Base-by-base conservation (phyloP, 306 rosid genomes). In the Prunus padus region DNA sequence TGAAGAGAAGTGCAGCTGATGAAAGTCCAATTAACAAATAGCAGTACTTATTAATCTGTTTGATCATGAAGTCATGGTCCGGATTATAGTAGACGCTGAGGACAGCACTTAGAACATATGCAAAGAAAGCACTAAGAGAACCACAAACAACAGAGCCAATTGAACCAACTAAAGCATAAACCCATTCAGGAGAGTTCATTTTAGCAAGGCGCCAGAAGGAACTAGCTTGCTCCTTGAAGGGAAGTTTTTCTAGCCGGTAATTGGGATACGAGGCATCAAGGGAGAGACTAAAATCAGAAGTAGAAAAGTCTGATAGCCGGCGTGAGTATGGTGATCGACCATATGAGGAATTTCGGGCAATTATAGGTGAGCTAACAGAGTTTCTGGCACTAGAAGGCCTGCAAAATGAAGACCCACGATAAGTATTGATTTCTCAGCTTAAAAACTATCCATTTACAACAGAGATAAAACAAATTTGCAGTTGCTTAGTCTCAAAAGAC, bases 341-440 rank as follows among this genome's bases (percentile, higher is more conserved):
- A 67, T 95, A 95, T 64, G 98, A 95, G 77, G 98, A 95, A 81
- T 95, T 95, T 60, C 98, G 84, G 46, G 98, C 87, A 77, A 95
- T 92, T 83, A 95, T 95, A 3, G 98, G 98, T 14, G 98, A 95
- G 92, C 98, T 92, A 47, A 95, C 97, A 3, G 99, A 95, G 96
- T 95, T 95, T 76, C 98, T 92, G 25, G 98, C 98, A 86, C 97
- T 95, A 52, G 98, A 95, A 78, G 98, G 97, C 89, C 98, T 94
- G 86, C 49, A 87, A 66, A 79, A 67, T 71, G 57, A 59, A 86
- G 60, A 74, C 30, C 56, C 62, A 52, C 51, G 40, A 12, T 69
- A 82, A 74, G 56, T 59, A 65, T 70, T 6, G 7, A 46, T 63
- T 66, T 12, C 33, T 82, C 55, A 30, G 26, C 59, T 44, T 37